Conservation (phyloP, 2,329 filamentous ascomycete genomes). For the Aspergillus sclerotialis region DNA sequence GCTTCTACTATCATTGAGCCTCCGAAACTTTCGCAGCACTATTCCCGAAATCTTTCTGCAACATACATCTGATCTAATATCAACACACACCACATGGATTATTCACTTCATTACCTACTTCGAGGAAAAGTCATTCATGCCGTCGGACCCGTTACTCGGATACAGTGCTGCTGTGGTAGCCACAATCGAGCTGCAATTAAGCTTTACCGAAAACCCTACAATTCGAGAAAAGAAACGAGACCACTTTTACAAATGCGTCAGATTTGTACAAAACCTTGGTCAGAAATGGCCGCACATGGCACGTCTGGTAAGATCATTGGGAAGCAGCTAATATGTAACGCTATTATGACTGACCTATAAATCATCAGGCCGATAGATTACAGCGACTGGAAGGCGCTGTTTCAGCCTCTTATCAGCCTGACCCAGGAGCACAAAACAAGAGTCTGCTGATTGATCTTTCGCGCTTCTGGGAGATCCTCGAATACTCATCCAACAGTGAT, state of each 20-base stretch:
- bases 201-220: conserved; percentile 39
- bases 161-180: conserved; percentile 48
- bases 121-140: conserved; percentile 38
- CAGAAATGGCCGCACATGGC: conserved; percentile 41
- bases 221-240: conserved; percentile 37
- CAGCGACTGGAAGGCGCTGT: conserved; percentile 39
- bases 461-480: conserved; percentile 44
- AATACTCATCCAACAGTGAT: conserved; percentile 39
- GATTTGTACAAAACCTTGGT: conserved; percentile 37
- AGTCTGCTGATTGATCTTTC: conserved; percentile 40
- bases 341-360: too few relatives aligned
- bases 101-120: conserved; percentile 46
- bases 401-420: conserved; percentile 36
- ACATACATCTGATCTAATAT: conserved; percentile 47
- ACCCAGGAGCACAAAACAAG: conserved; percentile 26
- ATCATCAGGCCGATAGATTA: conserved; percentile 35
- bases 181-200: conserved; percentile 49
- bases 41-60: conserved; percentile 51
- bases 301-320: conserved; percentile 29
- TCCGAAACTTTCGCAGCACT: conserved; percentile 46
- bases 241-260: conserved; percentile 39
- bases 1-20: conserved; percentile 45
- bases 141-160: conserved; percentile 42
- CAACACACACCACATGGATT: conserved; percentile 48
- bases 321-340: too few relatives aligned